Conservation (phyloP, 345 rosid genomes). For the Pseudoturritis turrita region DNA sequence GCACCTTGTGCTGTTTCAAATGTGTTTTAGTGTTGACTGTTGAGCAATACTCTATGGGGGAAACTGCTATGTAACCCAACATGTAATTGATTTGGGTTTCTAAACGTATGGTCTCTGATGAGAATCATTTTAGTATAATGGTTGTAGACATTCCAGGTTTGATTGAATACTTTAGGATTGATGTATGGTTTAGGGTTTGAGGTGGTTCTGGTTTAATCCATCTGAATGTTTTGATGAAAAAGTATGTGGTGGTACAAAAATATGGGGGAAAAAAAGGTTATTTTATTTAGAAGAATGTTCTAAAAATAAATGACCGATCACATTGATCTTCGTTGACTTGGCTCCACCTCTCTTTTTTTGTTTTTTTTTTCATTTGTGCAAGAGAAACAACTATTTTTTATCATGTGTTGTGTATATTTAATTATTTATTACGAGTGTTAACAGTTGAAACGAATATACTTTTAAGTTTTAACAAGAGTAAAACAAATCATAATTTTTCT, state of each 20-base stretch:
- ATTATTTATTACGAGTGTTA: not conserved
- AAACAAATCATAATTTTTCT: not conserved
- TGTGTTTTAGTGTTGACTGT: not conserved
- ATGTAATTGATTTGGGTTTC: not conserved
- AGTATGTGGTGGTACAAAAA: no score
- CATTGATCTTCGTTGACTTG: not conserved
- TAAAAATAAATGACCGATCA: no score
- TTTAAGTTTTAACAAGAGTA: not conserved
- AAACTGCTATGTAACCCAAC: slow-evolving; percentile 3
- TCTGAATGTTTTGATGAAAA: no score
- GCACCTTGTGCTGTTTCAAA: slow-evolving; percentile 3
- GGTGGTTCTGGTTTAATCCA: not conserved
- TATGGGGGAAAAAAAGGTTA: no score
- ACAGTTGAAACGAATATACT: not conserved
- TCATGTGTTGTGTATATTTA: not conserved
- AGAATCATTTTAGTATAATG: not conserved
- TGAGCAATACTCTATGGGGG: not conserved
- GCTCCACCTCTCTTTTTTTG: not conserved
- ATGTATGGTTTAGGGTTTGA: not conserved
- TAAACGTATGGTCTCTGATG: not conserved
- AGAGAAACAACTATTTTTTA: not conserved
- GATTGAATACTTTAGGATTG: not conserved
- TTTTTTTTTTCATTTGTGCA: not conserved
- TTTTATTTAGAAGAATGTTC: no score
- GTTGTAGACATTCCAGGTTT: not conserved